Conservation (phyloP, 1,284 basidiomycete species). For the Cutaneotrichosporon sp. region DNA sequence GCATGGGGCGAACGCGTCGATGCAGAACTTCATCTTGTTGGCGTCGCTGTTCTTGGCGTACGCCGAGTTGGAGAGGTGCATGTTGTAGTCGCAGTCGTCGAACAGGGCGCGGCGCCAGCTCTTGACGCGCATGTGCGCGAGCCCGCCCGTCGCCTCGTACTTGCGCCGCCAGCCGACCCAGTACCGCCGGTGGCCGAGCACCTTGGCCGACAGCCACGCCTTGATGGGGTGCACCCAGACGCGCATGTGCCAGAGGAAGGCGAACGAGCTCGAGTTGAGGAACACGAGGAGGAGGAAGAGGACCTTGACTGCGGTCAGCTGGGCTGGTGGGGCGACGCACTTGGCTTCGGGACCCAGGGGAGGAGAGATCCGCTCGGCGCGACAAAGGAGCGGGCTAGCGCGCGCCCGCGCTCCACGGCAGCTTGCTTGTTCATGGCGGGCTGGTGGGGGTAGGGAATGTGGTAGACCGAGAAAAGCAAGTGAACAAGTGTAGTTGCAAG, state of each 20-base stretch:
- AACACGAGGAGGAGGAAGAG: conserved; percentile 45
- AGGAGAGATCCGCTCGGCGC: conserved; percentile 35
- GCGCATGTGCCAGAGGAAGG: conserved; percentile 51
- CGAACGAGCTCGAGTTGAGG: conserved; percentile 48
- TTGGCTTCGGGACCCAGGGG: conserved; percentile 46
- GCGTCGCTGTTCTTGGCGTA: conserved; percentile 58
- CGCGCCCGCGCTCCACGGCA: conserved; percentile 1
- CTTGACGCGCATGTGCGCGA: conserved; percentile 29
- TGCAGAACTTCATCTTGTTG: conserved; percentile 57
- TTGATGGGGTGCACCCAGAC: conserved; percentile 41
- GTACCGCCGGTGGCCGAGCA: conserved; percentile 34
- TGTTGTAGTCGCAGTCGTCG: conserved; percentile 54
- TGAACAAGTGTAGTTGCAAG: neutral
- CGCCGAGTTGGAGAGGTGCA: conserved; percentile 52
- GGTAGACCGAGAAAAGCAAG: neutral
- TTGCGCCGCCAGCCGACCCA: conserved; percentile 35
- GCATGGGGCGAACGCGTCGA: conserved; percentile 64
- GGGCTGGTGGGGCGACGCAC: conserved; percentile 21
- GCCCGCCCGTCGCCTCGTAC: conserved; percentile 30
- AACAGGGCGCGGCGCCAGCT: conserved; percentile 39
- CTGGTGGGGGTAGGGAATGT: neutral
- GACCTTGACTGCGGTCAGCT: conserved; percentile 42
- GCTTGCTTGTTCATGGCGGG: neutral
- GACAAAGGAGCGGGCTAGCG: conserved; percentile 12
- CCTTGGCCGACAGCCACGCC: conserved; percentile 30